Conservation (phyloP, 768 basidiomycete genomes). For the Pleurotus citrinopileatus region DNA sequence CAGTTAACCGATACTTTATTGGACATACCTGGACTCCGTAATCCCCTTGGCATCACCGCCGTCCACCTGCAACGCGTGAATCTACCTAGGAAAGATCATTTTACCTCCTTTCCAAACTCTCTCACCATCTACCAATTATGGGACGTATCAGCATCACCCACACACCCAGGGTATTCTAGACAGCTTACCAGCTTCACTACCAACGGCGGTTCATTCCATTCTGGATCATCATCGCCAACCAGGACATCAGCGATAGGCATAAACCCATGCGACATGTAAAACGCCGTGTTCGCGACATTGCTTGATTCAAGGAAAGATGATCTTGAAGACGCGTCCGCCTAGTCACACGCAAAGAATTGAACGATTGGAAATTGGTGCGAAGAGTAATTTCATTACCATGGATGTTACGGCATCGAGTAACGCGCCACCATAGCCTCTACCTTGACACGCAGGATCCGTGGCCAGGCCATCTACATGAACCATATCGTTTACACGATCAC, state of each 20-base stretch:
- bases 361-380: too few relatives aligned
- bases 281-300: constrained; percentile 18
- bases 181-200: constrained; percentile 25
- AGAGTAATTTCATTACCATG: too few relatives aligned
- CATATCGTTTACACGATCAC: constrained; percentile 25
- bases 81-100: too few relatives aligned
- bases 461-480: constrained; percentile 25
- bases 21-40: too few relatives aligned
- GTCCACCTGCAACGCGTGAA: too few relatives aligned
- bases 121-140: too few relatives aligned
- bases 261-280: constrained; percentile 24
- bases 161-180: too few relatives aligned
- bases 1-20: too few relatives aligned
- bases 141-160: too few relatives aligned
- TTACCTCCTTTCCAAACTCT: too few relatives aligned
- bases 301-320: constrained; percentile 28
- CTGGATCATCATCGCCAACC: constrained; percentile 27
- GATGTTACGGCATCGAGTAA: constrained; percentile 23
- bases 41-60: too few relatives aligned
- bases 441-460: constrained; percentile 24
- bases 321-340: constrained; percentile 27
- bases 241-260: constrained; percentile 18
- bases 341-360: not conserved
- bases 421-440: constrained; percentile 27
- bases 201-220: constrained; percentile 26